phyloP scores from a whole-genome alignment of 371 early-diverging fungal genomes.

The Rhizopus microsporus region DNA sequence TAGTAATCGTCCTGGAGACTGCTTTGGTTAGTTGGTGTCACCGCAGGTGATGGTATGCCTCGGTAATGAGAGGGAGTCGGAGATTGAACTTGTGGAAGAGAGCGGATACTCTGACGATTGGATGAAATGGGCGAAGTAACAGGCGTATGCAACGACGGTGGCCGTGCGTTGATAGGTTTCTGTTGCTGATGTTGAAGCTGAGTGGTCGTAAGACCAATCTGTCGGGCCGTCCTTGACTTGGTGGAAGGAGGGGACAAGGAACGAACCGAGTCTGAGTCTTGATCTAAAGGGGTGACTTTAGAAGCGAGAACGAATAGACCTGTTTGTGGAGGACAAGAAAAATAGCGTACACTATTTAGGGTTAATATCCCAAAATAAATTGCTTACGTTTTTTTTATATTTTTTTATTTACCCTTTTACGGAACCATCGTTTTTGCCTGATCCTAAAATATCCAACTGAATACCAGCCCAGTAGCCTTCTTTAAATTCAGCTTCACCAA shows the following conservation, averaged over 20 bases:
- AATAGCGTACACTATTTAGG: constrained; percentile 27
- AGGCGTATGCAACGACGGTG: constrained; percentile 15
- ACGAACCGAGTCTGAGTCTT: constrained; percentile 31
- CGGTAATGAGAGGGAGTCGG: constrained; percentile 18
- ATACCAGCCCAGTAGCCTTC: constrained; percentile 81
- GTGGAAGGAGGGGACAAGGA: constrained; percentile 36
- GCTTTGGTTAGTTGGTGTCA: constrained; percentile 31
- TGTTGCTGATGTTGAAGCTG: constrained; percentile 4
- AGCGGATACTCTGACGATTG: constrained; percentile 18
- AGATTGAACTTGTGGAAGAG: constrained; percentile 16
- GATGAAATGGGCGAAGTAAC: constrained; percentile 20
- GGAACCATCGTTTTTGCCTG: constrained; percentile 78
- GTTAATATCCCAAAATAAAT: background rate
- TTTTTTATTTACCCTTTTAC: constrained; percentile 59
- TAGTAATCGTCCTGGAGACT: constrained; percentile 31
- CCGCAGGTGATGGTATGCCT: constrained; percentile 43
- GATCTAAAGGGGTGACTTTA: constrained; percentile 32
- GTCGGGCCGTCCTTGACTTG: background rate
- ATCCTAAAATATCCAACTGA: constrained; percentile 65
- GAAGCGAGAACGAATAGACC: constrained; percentile 32
- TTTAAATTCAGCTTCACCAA: constrained; percentile 74
- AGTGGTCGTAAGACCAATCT: constrained; percentile 2
- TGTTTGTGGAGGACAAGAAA: constrained; percentile 33
- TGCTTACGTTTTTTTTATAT: background rate
- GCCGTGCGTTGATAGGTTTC: constrained; percentile 14